A percentile compares a stretch with the other conserved stretches of the same genome.
These are phyloP conservation scores for Oehlia diaphana DNA, from an alignment of 192 early-diverging fungal species.

Conservation along the genomic window DNA sequence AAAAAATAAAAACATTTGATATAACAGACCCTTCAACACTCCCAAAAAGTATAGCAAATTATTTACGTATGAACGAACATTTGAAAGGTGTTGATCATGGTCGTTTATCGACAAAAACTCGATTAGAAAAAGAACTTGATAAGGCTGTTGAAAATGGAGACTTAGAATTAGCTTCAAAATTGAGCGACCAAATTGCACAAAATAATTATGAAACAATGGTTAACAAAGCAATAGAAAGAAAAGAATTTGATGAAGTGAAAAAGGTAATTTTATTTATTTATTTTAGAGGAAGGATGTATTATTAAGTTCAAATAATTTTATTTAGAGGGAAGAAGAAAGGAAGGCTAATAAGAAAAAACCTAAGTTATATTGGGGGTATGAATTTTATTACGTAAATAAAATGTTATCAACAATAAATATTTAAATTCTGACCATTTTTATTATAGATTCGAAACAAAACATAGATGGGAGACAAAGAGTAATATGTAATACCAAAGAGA, in stretches of 20 bases:
- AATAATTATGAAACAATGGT: constrained; percentile 14
- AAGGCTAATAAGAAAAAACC: constrained; percentile 26
- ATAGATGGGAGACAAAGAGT: constrained; percentile 31
- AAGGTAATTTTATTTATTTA: constrained; percentile 10
- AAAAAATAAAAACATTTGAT: background rate
- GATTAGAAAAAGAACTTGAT: constrained; percentile 28
- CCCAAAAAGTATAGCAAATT: constrained; percentile 20
- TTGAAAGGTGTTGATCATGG: constrained; percentile 29
- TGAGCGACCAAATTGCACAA: constrained; percentile 24
- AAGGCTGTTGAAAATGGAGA: constrained; percentile 22
- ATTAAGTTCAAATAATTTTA: background rate
- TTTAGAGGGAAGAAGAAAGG: constrained; percentile 22
- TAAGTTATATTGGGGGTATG: constrained; percentile 29
- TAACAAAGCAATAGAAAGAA: constrained; percentile 21
- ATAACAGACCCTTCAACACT: constrained; percentile 2
- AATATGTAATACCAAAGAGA: constrained; percentile 20
- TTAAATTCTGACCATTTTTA: background rate
- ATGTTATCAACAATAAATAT: background rate
- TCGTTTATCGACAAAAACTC: background rate
- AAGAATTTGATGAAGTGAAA: constrained; percentile 24
- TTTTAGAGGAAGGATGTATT: background rate
- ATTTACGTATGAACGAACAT: constrained; percentile 25
- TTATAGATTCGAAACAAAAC: constrained; percentile 29
- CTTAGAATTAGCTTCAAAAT: constrained; percentile 17
- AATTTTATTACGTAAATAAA: background rate